These are phyloP conservation scores for Podila horticola DNA, from an alignment of 192 early-diverging fungal genomes.

Conservation along the genomic window DNA sequence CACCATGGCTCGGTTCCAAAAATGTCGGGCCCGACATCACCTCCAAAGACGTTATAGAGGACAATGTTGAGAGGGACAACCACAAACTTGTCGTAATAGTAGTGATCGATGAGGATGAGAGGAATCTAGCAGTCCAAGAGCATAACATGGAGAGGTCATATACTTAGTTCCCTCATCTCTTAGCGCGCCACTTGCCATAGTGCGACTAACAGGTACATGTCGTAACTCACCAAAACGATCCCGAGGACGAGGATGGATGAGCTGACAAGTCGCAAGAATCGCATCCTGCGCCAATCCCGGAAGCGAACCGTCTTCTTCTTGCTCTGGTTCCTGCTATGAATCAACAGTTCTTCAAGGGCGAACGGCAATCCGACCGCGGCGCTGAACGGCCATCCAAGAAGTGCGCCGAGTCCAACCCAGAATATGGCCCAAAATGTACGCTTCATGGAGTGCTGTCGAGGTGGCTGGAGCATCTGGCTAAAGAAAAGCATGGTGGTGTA, in stretches of 20 bases:
- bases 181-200: neutral
- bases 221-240: conserved; percentile 50
- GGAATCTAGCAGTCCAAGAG: conserved; percentile 55
- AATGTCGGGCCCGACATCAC: conserved; percentile 74
- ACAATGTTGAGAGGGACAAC: conserved; percentile 91
- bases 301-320: conserved; percentile 42
- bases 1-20: conserved; percentile 87
- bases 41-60: conserved; percentile 89
- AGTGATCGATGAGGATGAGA: conserved; percentile 76
- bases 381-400: conserved; percentile 92
- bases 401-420: conserved; percentile 69
- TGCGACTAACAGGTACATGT: conserved; percentile 10
- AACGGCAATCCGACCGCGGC: conserved; percentile 81
- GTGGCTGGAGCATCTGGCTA: conserved; percentile 69
- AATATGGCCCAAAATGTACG: conserved; percentile 68
- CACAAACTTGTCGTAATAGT: conserved; percentile 75
- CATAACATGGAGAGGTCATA: neutral
- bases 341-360: conserved; percentile 73
- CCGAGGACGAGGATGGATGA: conserved; percentile 43
- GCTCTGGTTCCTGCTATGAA: conserved; percentile 57
- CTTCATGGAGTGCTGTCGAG: conserved; percentile 51
- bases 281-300: conserved; percentile 55
- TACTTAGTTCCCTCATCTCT: no score
- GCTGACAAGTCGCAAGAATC: conserved; percentile 53
- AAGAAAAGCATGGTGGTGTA: conserved; percentile 80